Percentiles rank a stretch among this genome's conserved stretches.
These are phyloP conservation scores for Protostelium mycophagum DNA, from an alignment of 78 protist species.

Conservation along the genomic window DNA sequence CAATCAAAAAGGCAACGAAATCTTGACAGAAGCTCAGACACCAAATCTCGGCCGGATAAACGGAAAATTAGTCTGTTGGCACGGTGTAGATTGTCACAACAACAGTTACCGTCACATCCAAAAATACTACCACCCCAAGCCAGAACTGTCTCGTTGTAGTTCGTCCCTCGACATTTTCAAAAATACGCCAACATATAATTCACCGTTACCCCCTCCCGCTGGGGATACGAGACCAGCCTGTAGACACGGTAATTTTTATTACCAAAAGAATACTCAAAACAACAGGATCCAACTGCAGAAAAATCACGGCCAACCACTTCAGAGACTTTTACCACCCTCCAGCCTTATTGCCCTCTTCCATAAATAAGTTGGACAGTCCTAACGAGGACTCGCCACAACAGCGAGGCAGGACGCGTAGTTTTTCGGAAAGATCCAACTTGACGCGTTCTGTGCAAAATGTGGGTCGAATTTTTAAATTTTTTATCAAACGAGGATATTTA, in stretches of 20 bases:
- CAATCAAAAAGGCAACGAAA: neutral
- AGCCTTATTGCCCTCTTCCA: neutral
- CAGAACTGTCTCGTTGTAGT: neutral
- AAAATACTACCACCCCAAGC: neutral
- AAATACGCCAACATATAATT: neutral
- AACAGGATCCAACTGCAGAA: neutral
- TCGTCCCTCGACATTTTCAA: neutral
- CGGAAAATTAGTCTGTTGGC: neutral
- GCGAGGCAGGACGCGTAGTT: neutral
- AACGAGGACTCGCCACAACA: neutral
- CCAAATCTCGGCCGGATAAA: neutral
- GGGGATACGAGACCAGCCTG: neutral
- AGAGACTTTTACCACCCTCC: neutral
- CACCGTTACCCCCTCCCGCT: neutral
- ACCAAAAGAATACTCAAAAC: neutral
- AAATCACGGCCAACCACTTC: neutral
- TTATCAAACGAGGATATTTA: too few species aligned
- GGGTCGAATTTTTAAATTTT: too few species aligned
- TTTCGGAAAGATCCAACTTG: neutral
- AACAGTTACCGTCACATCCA: neutral
- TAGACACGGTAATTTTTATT: neutral
- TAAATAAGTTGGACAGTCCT: neutral
- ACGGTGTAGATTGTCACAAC: neutral
- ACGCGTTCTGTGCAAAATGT: too few species aligned
- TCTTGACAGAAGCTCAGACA: neutral